Evolutionary conservation across 345 rosid genomes (phyloP).

Genomic region (Syzygium jambos): DNA sequence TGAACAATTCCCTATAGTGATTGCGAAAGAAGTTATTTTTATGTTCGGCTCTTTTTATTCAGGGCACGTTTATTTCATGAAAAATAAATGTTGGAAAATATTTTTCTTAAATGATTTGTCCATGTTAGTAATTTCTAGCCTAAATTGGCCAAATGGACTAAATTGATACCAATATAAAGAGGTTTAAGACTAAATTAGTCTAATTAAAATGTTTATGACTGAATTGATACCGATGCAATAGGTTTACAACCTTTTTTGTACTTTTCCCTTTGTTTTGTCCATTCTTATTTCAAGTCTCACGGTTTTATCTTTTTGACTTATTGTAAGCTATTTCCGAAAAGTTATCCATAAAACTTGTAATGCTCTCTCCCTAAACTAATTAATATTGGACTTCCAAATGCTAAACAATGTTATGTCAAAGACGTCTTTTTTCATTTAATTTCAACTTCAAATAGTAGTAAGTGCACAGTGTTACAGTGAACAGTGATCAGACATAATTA

Average conservation of each 20-base stretch:
- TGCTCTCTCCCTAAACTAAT: not conserved
- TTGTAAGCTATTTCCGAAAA: not conserved
- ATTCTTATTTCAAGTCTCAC: accelerated
- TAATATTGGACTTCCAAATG: not conserved
- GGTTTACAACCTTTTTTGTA: too few relatives aligned
- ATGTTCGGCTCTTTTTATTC: not conserved
- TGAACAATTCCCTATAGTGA: not conserved
- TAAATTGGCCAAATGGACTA: too few relatives aligned
- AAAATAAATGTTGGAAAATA: not conserved
- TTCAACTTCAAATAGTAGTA: not conserved
- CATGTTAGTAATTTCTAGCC: too few relatives aligned
- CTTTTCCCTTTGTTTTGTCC: not conserved
- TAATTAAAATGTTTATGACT: too few relatives aligned
- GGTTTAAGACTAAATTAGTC: too few relatives aligned
- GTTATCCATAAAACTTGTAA: not conserved
- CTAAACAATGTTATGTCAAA: not conserved
- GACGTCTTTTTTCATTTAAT: not conserved
- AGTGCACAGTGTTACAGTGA: too few relatives aligned
- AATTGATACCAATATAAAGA: too few relatives aligned
- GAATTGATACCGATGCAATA: too few relatives aligned
- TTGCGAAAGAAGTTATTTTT: not conserved
- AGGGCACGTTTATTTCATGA: accelerated
- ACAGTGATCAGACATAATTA: too few relatives aligned
- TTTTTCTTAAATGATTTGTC: too few relatives aligned
- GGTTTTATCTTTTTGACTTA: not conserved